phyloP scores from a whole-genome alignment of 148 eudicot species.

The Silene uniflora region DNA sequence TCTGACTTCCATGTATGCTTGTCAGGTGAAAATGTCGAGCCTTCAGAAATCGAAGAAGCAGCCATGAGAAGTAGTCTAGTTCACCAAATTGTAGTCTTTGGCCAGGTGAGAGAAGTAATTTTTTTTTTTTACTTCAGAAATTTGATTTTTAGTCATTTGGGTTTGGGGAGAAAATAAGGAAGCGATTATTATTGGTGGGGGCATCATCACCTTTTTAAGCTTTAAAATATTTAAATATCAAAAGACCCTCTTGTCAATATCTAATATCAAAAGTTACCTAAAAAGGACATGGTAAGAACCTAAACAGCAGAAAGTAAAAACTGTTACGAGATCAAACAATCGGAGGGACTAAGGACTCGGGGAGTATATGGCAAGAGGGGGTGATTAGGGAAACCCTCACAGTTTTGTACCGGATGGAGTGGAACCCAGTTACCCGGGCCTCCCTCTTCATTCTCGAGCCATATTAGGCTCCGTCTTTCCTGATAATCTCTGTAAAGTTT shows the following conservation, averaged over 20 bases:
- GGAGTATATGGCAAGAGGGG: neutral
- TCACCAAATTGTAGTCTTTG: constrained; percentile 82
- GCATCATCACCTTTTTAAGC: too few relatives aligned
- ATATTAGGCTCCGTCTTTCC: neutral
- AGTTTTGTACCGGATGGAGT: neutral
- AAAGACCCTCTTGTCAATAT: neutral
- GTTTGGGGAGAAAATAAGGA: too few relatives aligned
- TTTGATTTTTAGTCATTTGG: neutral
- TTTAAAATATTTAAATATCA: too few relatives aligned
- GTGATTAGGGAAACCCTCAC: neutral
- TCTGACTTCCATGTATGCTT: constrained; percentile 7
- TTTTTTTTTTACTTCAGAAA: neutral
- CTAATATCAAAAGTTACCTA: neutral
- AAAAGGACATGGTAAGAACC: neutral
- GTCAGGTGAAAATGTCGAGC: constrained; percentile 95
- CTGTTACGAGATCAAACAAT: neutral
- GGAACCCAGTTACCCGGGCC: too few relatives aligned
- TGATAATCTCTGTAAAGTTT: neutral
- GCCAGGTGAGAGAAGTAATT: constrained; percentile 54
- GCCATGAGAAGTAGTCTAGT: constrained; percentile 79
- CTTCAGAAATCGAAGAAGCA: constrained; percentile 88
- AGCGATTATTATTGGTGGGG: too few relatives aligned
- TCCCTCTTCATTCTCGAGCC: too few relatives aligned
- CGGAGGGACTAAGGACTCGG: neutral
- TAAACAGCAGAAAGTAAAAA: neutral